A percentile compares a stretch with the other conserved stretches of the same genome.
phyloP scores from a whole-genome alignment of 306 rosid species.

The barrel medic (Medicago truncatula) region DNA sequence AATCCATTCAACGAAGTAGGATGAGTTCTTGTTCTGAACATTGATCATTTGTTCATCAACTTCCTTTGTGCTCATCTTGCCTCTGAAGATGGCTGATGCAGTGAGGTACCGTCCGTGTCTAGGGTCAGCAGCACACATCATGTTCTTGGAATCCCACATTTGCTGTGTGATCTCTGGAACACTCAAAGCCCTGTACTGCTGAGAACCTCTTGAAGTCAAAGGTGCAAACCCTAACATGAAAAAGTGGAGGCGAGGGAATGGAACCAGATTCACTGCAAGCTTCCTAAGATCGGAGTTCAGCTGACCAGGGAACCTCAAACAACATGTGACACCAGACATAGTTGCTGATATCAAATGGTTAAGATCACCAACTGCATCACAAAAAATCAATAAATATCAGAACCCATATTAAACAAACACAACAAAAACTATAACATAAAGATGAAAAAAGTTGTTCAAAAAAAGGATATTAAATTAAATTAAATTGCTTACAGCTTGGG shows the following conservation, averaged over 20 bases:
- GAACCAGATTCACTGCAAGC: slow-evolving; percentile 1
- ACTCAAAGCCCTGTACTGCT: slow-evolving; percentile 17
- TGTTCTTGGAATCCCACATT: slow-evolving; percentile 23
- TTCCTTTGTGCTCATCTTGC: slow-evolving; percentile 20
- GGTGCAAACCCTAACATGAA: slow-evolving; percentile 18
- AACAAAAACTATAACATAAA: neutral
- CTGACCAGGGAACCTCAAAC: slow-evolving; percentile 30
- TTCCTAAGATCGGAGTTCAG: neutral
- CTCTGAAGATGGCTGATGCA: slow-evolving; percentile 15
- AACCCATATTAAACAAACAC: neutral
- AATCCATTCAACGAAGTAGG: slow-evolving; percentile 20
- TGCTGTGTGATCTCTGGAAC: slow-evolving; percentile 23
- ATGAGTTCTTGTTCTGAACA: slow-evolving; percentile 23
- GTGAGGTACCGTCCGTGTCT: slow-evolving; percentile 21
- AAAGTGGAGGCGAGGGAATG: slow-evolving; percentile 24
- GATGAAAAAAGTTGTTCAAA: too few species aligned
- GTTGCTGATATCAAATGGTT: slow-evolving; percentile 23
- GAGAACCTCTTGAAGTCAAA: slow-evolving; percentile 16
- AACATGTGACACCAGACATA: slow-evolving; percentile 23
- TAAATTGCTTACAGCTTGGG: slow-evolving; percentile 2
- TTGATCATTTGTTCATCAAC: slow-evolving; percentile 19
- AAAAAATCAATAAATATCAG: neutral
- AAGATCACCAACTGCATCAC: slow-evolving; percentile 16
- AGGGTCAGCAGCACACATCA: slow-evolving; percentile 1
- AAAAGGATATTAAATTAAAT: neutral